phyloP scores from a whole-genome alignment of 2,329 filamentous ascomycete species.

The Alternaria alternata region DNA sequence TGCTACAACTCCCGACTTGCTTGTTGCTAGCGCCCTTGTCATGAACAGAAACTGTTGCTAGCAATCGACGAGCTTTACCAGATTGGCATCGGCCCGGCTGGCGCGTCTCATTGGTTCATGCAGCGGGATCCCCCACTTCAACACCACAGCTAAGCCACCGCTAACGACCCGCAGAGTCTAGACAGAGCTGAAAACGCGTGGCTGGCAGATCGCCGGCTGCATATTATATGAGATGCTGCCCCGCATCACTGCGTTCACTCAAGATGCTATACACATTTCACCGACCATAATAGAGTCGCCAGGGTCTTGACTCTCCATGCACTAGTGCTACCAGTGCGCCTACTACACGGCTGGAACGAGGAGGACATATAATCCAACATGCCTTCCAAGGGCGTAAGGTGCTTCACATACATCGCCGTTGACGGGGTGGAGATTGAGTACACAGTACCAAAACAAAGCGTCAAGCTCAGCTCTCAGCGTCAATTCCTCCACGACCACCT shows the following conservation, averaged over 20 bases:
- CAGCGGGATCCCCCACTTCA: slow-evolving; percentile 16
- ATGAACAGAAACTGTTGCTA: background rate
- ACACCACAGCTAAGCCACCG: slow-evolving; percentile 24
- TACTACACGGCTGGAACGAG: background rate
- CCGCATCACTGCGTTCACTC: background rate
- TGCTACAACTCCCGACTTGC: background rate
- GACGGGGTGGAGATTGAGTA: slow-evolving; percentile 55
- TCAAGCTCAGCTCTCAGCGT: slow-evolving; percentile 44
- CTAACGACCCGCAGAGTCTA: slow-evolving; percentile 11
- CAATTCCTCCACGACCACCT: slow-evolving; percentile 53
- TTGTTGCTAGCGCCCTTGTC: background rate
- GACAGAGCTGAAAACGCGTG: slow-evolving; percentile 17
- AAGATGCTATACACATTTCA: background rate
- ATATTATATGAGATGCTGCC: slow-evolving; percentile 7
- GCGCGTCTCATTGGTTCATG: slow-evolving; percentile 20
- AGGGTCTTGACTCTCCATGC: background rate
- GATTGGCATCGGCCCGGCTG: slow-evolving; percentile 7
- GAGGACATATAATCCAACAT: slow-evolving; percentile 22
- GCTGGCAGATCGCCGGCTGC: background rate
- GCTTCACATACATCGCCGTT: slow-evolving; percentile 47
- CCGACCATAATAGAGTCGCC: background rate
- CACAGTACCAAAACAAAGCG: slow-evolving; percentile 51
- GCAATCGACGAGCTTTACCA: background rate
- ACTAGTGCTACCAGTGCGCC: background rate
- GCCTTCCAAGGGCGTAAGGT: slow-evolving; percentile 48